These are phyloP conservation scores for Paracorniculantispora psalliotae DNA, from an alignment of 2,329 filamentous ascomycete species.

Conservation along the genomic window DNA sequence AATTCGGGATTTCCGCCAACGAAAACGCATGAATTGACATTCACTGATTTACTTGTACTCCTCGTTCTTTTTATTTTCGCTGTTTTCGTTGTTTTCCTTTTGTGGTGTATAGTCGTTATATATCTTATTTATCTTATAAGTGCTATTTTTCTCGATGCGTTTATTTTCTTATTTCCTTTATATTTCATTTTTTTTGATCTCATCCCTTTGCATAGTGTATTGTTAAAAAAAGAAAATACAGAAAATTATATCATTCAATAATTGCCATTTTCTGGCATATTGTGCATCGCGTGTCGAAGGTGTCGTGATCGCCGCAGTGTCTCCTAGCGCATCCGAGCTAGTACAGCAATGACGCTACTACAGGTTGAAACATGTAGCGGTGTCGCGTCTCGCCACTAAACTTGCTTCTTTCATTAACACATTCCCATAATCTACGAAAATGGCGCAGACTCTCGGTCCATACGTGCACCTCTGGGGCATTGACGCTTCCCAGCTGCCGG, in stretches of 20 bases:
- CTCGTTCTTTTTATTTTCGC: neutral
- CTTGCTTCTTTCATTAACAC: neutral
- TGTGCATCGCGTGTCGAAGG: neutral
- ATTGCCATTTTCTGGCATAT: neutral
- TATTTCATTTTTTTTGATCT: neutral
- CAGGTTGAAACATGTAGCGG: neutral
- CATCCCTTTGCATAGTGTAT: too few species aligned
- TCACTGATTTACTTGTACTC: neutral
- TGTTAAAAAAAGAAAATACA: too few species aligned
- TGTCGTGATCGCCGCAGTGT: neutral
- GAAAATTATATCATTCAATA: neutral
- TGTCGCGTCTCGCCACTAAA: neutral
- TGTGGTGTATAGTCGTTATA: neutral
- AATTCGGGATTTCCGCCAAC: neutral
- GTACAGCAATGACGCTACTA: slow-evolving; percentile 1
- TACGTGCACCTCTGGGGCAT: slow-evolving; percentile 52
- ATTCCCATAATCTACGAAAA: neutral
- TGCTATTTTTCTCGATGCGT: neutral
- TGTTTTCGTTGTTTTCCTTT: neutral
- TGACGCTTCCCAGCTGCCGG: slow-evolving; percentile 42
- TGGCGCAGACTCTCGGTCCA: slow-evolving; percentile 31
- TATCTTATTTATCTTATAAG: neutral
- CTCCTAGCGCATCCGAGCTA: slow-evolving; percentile 1
- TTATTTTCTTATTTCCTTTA: neutral
- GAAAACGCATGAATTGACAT: too few species aligned